A percentile compares a stretch with the other conserved stretches of the same genome.
These are phyloP conservation scores for Colletotrichum salicis DNA, from an alignment of 2,329 filamentous ascomycete genomes.

Conservation along the genomic window DNA sequence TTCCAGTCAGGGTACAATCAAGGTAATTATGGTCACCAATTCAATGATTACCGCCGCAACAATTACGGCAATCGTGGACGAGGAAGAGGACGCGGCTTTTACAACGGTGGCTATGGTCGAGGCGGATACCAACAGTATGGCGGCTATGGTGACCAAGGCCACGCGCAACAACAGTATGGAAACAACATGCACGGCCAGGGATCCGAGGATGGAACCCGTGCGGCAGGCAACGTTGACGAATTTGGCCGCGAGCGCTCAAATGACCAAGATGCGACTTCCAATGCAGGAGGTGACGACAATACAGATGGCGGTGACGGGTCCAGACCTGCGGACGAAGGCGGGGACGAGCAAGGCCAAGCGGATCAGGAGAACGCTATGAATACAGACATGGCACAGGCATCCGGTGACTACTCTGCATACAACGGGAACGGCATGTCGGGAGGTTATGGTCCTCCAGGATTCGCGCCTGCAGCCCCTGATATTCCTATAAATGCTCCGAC, in stretches of 20 bases:
- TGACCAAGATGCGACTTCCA: slow-evolving; percentile 22
- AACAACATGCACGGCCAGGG: slow-evolving; percentile 35
- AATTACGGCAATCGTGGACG: slow-evolving; percentile 74
- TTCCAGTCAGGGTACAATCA: slow-evolving; percentile 82
- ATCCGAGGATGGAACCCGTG: slow-evolving; percentile 37
- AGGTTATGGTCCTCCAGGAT: slow-evolving; percentile 38
- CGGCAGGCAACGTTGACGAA: slow-evolving; percentile 50
- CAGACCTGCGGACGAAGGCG: slow-evolving; percentile 35
- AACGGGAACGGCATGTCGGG: slow-evolving; percentile 44
- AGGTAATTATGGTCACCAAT: slow-evolving; percentile 85
- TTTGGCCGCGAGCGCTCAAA: slow-evolving; percentile 47
- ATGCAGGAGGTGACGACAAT: slow-evolving; percentile 21
- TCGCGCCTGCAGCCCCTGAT: slow-evolving; percentile 49
- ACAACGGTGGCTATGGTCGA: slow-evolving; percentile 63
- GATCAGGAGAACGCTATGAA: slow-evolving; percentile 42
- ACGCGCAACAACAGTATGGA: slow-evolving; percentile 34
- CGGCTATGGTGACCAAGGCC: slow-evolving; percentile 50
- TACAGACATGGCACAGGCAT: slow-evolving; percentile 41
- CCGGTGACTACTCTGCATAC: slow-evolving; percentile 40
- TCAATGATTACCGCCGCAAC: slow-evolving; percentile 80
- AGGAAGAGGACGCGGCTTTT: slow-evolving; percentile 73
- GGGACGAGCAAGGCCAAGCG: slow-evolving; percentile 39
- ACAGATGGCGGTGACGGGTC: slow-evolving; percentile 16
- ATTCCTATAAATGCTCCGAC: slow-evolving; percentile 81
- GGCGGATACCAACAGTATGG: slow-evolving; percentile 63